Conservation (phyloP, 495 filamentous ascomycete species). For the Xylaria telfairii region DNA sequence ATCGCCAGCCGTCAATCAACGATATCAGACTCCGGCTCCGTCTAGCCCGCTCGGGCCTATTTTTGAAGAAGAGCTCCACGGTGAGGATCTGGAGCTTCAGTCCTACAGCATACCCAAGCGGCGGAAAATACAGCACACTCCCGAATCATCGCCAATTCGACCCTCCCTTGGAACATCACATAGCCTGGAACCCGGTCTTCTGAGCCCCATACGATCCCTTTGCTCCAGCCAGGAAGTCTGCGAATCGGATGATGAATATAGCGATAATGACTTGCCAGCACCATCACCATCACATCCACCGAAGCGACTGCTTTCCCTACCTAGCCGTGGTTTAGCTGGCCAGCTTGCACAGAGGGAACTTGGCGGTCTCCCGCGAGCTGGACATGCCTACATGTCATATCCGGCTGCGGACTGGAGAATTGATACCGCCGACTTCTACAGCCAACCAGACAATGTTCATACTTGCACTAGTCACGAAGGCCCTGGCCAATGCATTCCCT, state of each 20-base stretch:
- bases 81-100: conserved; percentile 32
- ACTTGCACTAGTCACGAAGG: conserved; percentile 61
- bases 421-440: conserved; percentile 76
- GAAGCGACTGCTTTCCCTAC: conserved; percentile 39
- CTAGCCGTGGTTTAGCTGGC: conserved; percentile 46
- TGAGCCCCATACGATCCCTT: conserved; percentile 47
- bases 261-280: conserved; percentile 38
- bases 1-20: conserved; percentile 62
- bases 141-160: conserved; percentile 38
- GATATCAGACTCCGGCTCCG: conserved; percentile 50
- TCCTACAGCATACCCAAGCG: conserved; percentile 42
- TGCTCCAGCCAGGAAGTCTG: conserved; percentile 36
- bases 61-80: conserved; percentile 44
- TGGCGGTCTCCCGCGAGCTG: conserved; percentile 45
- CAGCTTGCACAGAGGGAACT: conserved; percentile 51
- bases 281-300: conserved; percentile 13
- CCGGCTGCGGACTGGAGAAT: conserved; percentile 69
- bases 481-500: conserved; percentile 69
- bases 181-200: conserved; percentile 33
- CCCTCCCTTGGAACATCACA: conserved; percentile 25
- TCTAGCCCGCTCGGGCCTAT: conserved; percentile 53
- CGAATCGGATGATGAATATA: conserved; percentile 36
- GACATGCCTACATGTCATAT: conserved; percentile 39
- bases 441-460: conserved; percentile 68
- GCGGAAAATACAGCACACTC: conserved; percentile 48